phyloP scores from a whole-genome alignment of 495 filamentous ascomycete species.

The Neurospora pannonica region DNA sequence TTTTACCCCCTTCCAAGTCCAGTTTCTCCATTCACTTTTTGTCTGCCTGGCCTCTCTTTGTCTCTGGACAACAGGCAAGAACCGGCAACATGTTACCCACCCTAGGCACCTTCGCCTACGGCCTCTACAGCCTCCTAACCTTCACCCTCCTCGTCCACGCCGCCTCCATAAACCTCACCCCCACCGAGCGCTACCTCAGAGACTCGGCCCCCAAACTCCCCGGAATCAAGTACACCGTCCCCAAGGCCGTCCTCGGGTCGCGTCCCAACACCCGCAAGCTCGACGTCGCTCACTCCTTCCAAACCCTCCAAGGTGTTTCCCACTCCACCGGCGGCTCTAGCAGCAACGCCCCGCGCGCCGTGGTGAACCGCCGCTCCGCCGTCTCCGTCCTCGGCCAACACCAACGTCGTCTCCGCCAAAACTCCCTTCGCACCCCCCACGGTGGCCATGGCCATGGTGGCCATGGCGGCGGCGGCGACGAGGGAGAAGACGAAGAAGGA shows the following conservation, averaged over 20 bases:
- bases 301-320: background rate
- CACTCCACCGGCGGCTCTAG: background rate
- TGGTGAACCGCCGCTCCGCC: constrained; percentile 16
- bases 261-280: background rate
- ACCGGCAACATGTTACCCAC: background rate
- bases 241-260: background rate
- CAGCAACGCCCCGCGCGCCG: background rate
- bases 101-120: background rate
- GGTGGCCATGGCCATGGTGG: background rate
- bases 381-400: constrained; percentile 23
- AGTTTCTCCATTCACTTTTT: background rate
- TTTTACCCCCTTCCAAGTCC: background rate
- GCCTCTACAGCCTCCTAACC: background rate
- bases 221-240: background rate
- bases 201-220: background rate
- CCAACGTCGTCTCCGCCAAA: constrained; percentile 16
- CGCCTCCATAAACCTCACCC: background rate
- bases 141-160: background rate
- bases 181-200: background rate
- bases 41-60: background rate
- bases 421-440: background rate
- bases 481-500: background rate
- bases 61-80: background rate
- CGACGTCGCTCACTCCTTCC: background rate
- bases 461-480: too few relatives aligned